Conservation (phyloP, 2,329 filamentous ascomycete genomes). For the Neonectria hederae region DNA sequence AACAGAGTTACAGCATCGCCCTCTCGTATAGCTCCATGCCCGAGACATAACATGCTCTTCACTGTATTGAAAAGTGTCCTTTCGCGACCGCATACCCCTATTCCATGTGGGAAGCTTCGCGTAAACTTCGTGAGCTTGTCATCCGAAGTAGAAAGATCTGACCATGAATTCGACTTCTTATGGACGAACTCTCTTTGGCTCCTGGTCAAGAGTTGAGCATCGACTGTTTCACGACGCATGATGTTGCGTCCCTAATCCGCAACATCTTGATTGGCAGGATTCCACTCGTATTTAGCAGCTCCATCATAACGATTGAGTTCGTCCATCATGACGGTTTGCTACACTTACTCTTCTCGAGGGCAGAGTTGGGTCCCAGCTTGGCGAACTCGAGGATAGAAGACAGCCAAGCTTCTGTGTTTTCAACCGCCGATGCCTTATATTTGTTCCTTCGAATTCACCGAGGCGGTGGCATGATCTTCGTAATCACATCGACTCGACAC, state of each 20-base stretch:
- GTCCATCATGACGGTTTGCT: background rate
- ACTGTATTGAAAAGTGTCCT: background rate
- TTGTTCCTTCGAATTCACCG: background rate
- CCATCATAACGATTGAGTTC: background rate
- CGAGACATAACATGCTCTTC: background rate
- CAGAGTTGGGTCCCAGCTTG: background rate
- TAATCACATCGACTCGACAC: background rate
- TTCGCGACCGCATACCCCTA: background rate
- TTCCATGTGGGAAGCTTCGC: background rate
- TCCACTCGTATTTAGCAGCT: too few species aligned
- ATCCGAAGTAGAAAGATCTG: background rate
- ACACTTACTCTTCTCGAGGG: background rate
- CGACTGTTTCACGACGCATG: background rate
- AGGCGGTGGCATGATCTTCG: background rate
- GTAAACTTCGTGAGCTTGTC: background rate
- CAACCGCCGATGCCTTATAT: background rate
- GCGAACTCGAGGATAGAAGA: background rate
- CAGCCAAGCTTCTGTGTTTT: background rate
- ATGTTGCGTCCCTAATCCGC: background rate
- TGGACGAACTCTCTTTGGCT: background rate
- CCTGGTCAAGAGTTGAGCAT: background rate
- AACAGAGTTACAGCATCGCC: background rate
- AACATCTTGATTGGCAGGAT: background rate
- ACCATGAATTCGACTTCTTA: background rate
- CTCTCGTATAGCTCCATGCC: background rate